phyloP scores from a whole-genome alignment of 1,284 basidiomycete genomes.

The Malassezia yamatoensis region DNA sequence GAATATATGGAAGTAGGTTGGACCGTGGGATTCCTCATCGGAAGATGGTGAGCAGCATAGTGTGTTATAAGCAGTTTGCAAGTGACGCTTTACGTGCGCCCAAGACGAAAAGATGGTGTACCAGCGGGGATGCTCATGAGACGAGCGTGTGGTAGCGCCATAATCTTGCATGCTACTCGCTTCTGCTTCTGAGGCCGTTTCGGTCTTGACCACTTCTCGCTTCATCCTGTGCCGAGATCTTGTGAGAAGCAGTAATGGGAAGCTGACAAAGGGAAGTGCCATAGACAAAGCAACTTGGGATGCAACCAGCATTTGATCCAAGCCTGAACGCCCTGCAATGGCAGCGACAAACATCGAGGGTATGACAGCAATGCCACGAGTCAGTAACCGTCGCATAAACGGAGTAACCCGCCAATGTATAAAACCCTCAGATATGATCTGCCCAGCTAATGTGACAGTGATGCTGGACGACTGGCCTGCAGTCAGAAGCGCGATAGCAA shows the following conservation, averaged over 20 bases:
- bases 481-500: slow-evolving; percentile 50
- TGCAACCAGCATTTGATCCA: slow-evolving; percentile 70
- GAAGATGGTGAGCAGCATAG: neutral
- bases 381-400: slow-evolving; percentile 67
- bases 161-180: neutral
- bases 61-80: neutral
- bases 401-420: slow-evolving; percentile 79
- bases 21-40: neutral
- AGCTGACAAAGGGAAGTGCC: slow-evolving; percentile 61
- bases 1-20: slow-evolving; percentile 5
- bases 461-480: slow-evolving; percentile 85
- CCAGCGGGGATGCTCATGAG: neutral
- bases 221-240: slow-evolving; percentile 16
- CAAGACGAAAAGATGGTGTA: neutral
- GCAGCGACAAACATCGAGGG: slow-evolving; percentile 73
- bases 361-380: slow-evolving; percentile 73
- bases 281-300: slow-evolving; percentile 81
- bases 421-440: slow-evolving; percentile 88
- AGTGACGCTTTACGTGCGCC: neutral
- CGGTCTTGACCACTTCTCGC: slow-evolving; percentile 5
- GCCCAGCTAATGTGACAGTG: slow-evolving; percentile 80
- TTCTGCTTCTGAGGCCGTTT: neutral
- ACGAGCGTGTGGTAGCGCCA: neutral
- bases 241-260: slow-evolving; percentile 38
- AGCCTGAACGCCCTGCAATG: slow-evolving; percentile 63